phyloP scores from a whole-genome alignment of 441 rosid species.

The Aquilaria agallochum region DNA sequence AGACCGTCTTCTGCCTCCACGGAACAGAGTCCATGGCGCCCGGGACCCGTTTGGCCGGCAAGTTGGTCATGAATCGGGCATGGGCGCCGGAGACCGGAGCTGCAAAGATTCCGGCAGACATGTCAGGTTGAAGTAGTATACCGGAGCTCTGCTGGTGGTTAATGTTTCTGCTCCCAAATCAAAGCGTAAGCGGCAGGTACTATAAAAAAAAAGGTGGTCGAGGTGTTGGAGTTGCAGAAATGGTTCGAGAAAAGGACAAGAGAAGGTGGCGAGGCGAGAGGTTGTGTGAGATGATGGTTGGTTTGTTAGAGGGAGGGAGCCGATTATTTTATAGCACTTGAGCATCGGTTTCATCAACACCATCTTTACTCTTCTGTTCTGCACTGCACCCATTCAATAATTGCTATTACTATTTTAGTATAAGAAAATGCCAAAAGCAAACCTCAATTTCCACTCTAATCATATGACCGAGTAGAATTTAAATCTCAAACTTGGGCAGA shows the following conservation, averaged over 20 bases:
- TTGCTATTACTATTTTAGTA: too few species aligned
- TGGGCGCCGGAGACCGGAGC: conserved; percentile 23
- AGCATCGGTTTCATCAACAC: conserved; percentile 23
- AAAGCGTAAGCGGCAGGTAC: too few species aligned
- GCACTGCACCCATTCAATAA: too few species aligned
- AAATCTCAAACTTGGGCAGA: too few species aligned
- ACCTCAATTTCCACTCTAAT: too few species aligned
- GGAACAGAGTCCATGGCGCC: conserved; percentile 22
- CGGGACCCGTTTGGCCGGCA: conserved; percentile 21
- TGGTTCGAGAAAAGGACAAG: conserved; percentile 25
- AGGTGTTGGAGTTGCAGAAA: conserved; percentile 7
- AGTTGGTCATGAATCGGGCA: conserved; percentile 28
- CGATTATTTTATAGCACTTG: conserved; percentile 13
- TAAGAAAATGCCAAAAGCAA: too few species aligned
- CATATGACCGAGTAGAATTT: too few species aligned
- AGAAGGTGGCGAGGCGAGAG: conserved; percentile 13
- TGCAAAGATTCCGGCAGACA: conserved; percentile 39
- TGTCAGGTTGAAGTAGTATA: conserved; percentile 4
- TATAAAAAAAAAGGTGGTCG: neutral
- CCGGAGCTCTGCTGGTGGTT: neutral
- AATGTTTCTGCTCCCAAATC: too few species aligned
- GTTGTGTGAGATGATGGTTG: conserved; percentile 19
- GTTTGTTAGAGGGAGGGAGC: conserved; percentile 14
- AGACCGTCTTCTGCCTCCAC: conserved; percentile 40
- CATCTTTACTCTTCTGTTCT: neutral